phyloP scores from a whole-genome alignment of 768 basidiomycete species.

The Xerocomellus chrysenteron region DNA sequence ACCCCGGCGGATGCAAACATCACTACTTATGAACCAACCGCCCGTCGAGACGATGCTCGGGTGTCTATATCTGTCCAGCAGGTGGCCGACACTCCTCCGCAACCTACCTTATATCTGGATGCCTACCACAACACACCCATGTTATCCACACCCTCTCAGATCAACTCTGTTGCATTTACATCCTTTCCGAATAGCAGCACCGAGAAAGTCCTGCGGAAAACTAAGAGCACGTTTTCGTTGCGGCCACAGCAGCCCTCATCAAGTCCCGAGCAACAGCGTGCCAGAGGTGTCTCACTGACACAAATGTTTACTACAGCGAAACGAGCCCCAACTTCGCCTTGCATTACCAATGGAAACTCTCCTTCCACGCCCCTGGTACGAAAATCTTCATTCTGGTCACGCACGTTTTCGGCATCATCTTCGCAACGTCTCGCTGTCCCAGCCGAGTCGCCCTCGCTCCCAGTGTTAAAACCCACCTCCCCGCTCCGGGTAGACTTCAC shows the following conservation, averaged over 20 bases:
- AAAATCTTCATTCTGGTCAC: conserved; percentile 68
- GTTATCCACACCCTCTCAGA: conserved; percentile 42
- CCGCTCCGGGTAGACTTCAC: conserved; percentile 41
- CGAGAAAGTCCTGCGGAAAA: conserved; percentile 40
- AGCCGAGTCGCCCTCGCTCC: conserved; percentile 36
- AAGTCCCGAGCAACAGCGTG: conserved; percentile 31
- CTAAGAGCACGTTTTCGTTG: conserved; percentile 49
- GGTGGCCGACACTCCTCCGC: conserved; percentile 38
- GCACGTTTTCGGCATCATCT: conserved; percentile 44
- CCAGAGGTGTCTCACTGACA: conserved; percentile 59
- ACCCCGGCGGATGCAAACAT: conserved; percentile 29
- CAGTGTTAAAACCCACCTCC: conserved; percentile 42
- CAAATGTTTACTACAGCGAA: conserved; percentile 43
- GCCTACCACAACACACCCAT: conserved; percentile 53
- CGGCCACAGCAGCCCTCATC: conserved; percentile 12
- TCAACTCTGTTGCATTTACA: conserved; percentile 49
- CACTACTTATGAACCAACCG: neutral
- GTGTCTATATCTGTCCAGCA: conserved; percentile 22
- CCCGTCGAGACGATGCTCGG: conserved; percentile 7
- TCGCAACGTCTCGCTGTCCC: conserved; percentile 31
- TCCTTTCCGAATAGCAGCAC: conserved; percentile 14
- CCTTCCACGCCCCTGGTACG: conserved; percentile 46
- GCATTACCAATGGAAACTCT: conserved; percentile 23
- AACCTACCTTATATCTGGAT: conserved; percentile 58
- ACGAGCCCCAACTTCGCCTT: conserved; percentile 38